Evolutionary conservation across 768 basidiomycete genomes (phyloP).

Genomic region (Obba rivulosa): DNA sequence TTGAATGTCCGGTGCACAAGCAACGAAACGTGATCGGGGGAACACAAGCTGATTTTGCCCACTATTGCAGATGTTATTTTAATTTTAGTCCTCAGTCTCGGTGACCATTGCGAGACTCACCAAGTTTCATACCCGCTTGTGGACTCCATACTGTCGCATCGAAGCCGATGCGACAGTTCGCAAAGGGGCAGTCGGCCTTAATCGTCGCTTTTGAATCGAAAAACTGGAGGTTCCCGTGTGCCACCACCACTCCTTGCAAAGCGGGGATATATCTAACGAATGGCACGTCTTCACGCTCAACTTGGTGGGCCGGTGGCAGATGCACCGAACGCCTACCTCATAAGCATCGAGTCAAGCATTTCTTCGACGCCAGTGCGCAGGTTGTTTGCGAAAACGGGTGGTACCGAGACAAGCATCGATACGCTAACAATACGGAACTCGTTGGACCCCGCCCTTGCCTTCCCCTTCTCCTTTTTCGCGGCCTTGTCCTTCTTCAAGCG

Average conservation of each 20-base stretch:
- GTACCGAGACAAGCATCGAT: slow-evolving; percentile 66
- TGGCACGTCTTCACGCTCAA: slow-evolving; percentile 5
- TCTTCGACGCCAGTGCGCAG: slow-evolving; percentile 76
- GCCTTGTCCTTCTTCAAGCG: slow-evolving; percentile 28
- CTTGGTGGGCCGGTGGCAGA: not conserved
- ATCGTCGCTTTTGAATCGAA: slow-evolving; percentile 58
- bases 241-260: slow-evolving; percentile 81
- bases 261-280: slow-evolving; percentile 76
- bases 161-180: slow-evolving; percentile 68
- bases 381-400: slow-evolving; percentile 75
- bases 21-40: slow-evolving; percentile 88
- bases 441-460: slow-evolving; percentile 14
- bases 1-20: slow-evolving; percentile 92
- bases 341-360: slow-evolving; percentile 90
- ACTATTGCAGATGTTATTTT: slow-evolving; percentile 41
- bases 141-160: slow-evolving; percentile 90
- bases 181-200: slow-evolving; percentile 80
- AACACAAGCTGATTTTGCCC: slow-evolving; percentile 84
- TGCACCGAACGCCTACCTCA: slow-evolving; percentile 59
- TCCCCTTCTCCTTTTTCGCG: slow-evolving; percentile 21
- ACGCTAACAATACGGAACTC: slow-evolving; percentile 63
- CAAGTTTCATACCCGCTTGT: slow-evolving; percentile 69
- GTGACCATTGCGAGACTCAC: slow-evolving; percentile 35
- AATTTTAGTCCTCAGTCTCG: too few relatives aligned
- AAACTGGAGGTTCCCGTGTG: slow-evolving; percentile 77